Evolutionary conservation across 768 basidiomycete genomes (phyloP).

Genomic region (Tulasnella sp.): DNA sequence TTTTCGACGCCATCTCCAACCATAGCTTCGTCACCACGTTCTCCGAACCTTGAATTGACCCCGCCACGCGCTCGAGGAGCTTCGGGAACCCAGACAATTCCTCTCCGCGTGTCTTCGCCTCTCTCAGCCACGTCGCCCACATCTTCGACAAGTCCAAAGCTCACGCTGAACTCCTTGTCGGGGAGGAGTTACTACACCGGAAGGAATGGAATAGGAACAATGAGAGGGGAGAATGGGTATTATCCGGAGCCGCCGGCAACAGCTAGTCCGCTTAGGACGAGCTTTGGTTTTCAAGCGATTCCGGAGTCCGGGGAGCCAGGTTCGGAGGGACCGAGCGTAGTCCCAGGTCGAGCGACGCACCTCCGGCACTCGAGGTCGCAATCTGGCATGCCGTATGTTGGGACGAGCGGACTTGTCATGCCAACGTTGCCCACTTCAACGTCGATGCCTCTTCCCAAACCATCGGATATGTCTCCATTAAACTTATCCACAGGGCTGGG

Average conservation of each 20-base stretch:
- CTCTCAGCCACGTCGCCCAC: background rate
- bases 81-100: background rate
- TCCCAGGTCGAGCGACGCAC: background rate
- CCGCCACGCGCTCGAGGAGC: background rate
- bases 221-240: background rate
- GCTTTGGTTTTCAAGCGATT: conserved; percentile 7
- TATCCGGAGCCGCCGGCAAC: conserved; percentile 12
- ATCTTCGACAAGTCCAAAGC: background rate
- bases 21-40: background rate
- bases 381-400: background rate
- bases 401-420: background rate
- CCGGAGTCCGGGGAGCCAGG: background rate
- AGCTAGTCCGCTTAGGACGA: conserved; percentile 5
- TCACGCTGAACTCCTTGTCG: background rate
- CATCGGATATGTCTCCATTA: background rate
- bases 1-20: background rate
- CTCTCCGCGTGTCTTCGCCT: background rate
- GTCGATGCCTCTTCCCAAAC: background rate
- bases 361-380: conserved; percentile 12
- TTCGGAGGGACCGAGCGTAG: background rate
- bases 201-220: background rate
- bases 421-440: background rate
- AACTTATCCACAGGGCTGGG: background rate
- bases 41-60: background rate
- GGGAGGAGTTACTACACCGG: background rate